Evolutionary conservation across 148 eudicot species (phyloP).

Genomic region (Rheum nobile): DNA sequence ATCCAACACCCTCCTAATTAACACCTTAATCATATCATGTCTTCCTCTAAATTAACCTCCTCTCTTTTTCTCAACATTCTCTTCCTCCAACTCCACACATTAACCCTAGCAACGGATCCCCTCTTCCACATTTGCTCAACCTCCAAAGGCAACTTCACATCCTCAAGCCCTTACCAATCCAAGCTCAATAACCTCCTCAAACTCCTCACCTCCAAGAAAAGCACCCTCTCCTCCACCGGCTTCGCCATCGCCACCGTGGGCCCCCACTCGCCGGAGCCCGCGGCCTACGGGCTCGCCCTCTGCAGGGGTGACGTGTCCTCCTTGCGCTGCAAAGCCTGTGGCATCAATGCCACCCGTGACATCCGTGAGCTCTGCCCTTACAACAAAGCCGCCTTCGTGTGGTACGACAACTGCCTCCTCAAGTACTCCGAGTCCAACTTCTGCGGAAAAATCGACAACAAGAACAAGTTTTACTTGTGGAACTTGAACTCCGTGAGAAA

Average conservation of each 20-base stretch:
- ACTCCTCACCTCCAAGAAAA: neutral
- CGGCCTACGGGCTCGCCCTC: neutral
- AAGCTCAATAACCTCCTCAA: neutral
- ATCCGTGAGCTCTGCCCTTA: slow-evolving; percentile 15
- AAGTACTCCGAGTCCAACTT: slow-evolving; percentile 21
- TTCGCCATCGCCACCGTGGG: neutral
- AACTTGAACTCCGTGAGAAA: neutral
- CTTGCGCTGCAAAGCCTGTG: neutral
- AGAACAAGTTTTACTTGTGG: slow-evolving; percentile 10
- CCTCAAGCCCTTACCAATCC: neutral
- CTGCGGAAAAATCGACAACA: slow-evolving; percentile 19
- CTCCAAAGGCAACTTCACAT: neutral
- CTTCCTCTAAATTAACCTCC: neutral
- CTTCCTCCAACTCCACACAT: neutral
- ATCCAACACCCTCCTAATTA: no score
- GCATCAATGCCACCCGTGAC: neutral
- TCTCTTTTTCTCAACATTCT: neutral
- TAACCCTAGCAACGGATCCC: neutral
- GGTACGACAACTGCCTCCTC: slow-evolving; percentile 31
- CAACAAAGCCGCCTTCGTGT: slow-evolving; percentile 20
- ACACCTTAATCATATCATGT: neutral
- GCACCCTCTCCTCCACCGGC: neutral
- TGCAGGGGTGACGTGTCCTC: neutral
- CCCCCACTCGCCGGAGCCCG: neutral
- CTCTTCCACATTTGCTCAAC: neutral